phyloP scores from a whole-genome alignment of 2,329 filamentous ascomycete genomes.

The Pleoardoris graminearum region DNA sequence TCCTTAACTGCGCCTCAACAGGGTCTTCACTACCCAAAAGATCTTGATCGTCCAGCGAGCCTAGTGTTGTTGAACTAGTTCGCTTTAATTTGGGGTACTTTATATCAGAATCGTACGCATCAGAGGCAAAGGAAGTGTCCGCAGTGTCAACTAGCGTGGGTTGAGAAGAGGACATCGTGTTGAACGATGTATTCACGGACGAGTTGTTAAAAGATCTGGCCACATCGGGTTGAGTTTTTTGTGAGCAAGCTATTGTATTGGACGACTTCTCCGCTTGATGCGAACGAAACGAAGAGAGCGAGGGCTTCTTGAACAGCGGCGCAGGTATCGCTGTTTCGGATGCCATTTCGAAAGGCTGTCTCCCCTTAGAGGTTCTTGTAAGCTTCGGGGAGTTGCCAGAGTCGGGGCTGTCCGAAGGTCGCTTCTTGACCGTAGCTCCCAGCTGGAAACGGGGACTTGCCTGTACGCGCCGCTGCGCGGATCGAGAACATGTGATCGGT shows the following conservation, averaged over 20 bases:
- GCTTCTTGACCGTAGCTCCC: constrained; percentile 24
- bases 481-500: constrained; percentile 24
- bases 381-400: constrained; percentile 31
- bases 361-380: constrained; percentile 30
- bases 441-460: constrained; percentile 31
- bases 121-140: constrained; percentile 24
- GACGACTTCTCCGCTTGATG: constrained; percentile 32
- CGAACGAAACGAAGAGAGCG: constrained; percentile 24
- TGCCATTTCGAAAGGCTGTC: constrained; percentile 20
- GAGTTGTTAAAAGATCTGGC: not conserved
- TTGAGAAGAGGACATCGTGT: constrained; percentile 25
- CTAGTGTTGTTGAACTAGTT: constrained; percentile 26
- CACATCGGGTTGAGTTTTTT: constrained; percentile 19
- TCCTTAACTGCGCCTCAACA: constrained; percentile 8
- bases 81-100: too few relatives aligned
- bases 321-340: not conserved
- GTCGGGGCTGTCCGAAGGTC: constrained; percentile 23
- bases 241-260: constrained; percentile 22
- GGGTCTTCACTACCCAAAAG: constrained; percentile 8
- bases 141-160: constrained; percentile 19
- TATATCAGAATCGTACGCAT: too few relatives aligned
- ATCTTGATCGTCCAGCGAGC: constrained; percentile 24
- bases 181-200: constrained; percentile 25
- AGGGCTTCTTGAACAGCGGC: constrained; percentile 28
- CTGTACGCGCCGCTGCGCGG: constrained; percentile 25